These are phyloP conservation scores for Mrakiaceae sp. DNA, from an alignment of 1,284 basidiomycete species.

Conservation along the genomic window DNA sequence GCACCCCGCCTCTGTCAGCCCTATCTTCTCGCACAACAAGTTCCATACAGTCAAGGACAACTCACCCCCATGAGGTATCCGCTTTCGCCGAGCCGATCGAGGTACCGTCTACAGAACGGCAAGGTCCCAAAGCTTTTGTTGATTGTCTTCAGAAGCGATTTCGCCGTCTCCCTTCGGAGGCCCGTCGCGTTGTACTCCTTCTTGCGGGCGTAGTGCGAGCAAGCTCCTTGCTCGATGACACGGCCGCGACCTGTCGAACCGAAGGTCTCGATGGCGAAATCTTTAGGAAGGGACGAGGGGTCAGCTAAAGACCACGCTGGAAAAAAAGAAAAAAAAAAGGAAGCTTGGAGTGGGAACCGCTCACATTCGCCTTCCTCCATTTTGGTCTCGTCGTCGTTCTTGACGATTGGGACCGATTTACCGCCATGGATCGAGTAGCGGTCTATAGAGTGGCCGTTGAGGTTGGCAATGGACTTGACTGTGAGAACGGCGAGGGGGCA, in stretches of 20 bases:
- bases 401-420: slow-evolving; percentile 84
- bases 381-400: slow-evolving; percentile 77
- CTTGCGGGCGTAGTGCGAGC: slow-evolving; percentile 71
- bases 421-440: slow-evolving; percentile 73
- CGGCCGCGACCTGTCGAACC: slow-evolving; percentile 90
- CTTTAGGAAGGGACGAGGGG: not conserved
- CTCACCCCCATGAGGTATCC: slow-evolving; percentile 84
- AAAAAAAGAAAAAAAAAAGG: not conserved
- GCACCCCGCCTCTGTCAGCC: not conserved
- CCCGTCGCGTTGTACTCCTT: slow-evolving; percentile 47
- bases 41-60: slow-evolving; percentile 18
- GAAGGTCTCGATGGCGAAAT: slow-evolving; percentile 98
- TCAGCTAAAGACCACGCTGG: not conserved
- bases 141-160: slow-evolving; percentile 75
- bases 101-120: slow-evolving; percentile 89
- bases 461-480: slow-evolving; percentile 85
- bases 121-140: slow-evolving; percentile 89
- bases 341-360: not conserved
- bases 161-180: slow-evolving; percentile 66
- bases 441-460: slow-evolving; percentile 83
- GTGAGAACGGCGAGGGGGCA: not conserved
- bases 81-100: slow-evolving; percentile 87
- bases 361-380: slow-evolving; percentile 95
- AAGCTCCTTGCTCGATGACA: slow-evolving; percentile 86
- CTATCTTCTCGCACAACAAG: not conserved